phyloP scores from a whole-genome alignment of 2,329 filamentous ascomycete genomes.

The Macrophomina pseudophaseolina region DNA sequence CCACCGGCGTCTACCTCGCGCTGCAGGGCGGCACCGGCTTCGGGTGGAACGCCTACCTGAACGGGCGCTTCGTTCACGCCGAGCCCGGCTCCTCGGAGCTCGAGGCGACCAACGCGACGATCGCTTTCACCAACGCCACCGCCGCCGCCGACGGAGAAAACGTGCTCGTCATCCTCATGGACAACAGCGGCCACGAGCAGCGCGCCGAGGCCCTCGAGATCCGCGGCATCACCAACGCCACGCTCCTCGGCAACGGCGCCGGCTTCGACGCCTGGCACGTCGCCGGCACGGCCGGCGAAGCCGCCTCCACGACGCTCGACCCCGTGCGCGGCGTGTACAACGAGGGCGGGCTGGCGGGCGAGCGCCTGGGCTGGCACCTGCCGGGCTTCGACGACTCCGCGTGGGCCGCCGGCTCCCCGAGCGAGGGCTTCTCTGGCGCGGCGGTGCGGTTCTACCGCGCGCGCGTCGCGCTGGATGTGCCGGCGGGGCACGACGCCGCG shows the following conservation, averaged over 20 bases:
- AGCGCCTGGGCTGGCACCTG: conserved; percentile 64
- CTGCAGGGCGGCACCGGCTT: conserved; percentile 61
- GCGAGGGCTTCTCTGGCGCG: conserved; percentile 52
- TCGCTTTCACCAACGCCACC: conserved; percentile 53
- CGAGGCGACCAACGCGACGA: conserved; percentile 44
- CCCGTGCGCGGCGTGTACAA: conserved; percentile 61
- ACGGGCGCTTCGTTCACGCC: conserved; percentile 61
- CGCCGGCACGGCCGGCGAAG: conserved; percentile 54
- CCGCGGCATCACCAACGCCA: conserved; percentile 60
- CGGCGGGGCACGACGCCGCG: conserved; percentile 59
- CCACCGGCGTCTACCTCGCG: conserved; percentile 56
- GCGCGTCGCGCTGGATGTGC: conserved; percentile 56
- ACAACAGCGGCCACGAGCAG: conserved; percentile 66
- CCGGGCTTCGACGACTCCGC: conserved; percentile 58
- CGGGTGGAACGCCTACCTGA: conserved; percentile 64
- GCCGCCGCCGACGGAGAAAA: conserved; percentile 48
- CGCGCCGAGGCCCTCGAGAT: conserved; percentile 54
- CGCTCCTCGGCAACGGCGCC: conserved; percentile 43
- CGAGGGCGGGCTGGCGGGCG: conserved; percentile 64
- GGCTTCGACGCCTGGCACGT: conserved; percentile 58
- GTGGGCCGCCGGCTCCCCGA: conserved; percentile 48
- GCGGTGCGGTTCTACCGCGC: conserved; percentile 64
- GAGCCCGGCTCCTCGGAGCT: conserved; percentile 56
- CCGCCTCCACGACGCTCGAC: conserved; percentile 59
- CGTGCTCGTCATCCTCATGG: conserved; percentile 60